These are phyloP conservation scores for Verbascum thapsus DNA, from an alignment of 257 asterid genomes.

Conservation along the genomic window DNA sequence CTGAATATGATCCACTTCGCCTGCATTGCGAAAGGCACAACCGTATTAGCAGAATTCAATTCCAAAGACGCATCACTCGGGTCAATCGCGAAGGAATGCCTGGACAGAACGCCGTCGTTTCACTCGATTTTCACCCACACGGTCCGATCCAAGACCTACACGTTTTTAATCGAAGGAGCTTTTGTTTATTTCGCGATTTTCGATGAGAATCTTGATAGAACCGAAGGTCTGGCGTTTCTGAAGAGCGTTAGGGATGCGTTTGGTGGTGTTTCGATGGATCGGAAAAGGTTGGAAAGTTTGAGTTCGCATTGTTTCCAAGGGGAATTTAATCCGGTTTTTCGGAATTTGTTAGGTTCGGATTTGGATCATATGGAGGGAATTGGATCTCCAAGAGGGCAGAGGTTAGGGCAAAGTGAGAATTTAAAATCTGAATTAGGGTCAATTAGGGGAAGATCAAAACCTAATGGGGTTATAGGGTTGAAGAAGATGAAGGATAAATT, in stretches of 20 bases:
- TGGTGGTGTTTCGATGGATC: conserved; percentile 32
- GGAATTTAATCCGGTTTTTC: conserved; percentile 79
- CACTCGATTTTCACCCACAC: conserved; percentile 81
- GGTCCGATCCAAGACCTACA: conserved; percentile 59
- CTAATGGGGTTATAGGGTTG: conserved; percentile 34
- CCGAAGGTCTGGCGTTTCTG: conserved; percentile 58
- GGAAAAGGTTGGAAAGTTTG: conserved; percentile 42
- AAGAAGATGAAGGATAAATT: conserved; percentile 51
- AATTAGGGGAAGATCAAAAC: conserved; percentile 34
- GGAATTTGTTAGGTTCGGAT: conserved; percentile 52
- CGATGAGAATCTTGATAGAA: conserved; percentile 58
- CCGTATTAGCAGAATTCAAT: conserved; percentile 79
- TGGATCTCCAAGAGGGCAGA: conserved; percentile 44
- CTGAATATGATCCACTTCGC: conserved; percentile 64
- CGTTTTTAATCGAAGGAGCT: conserved; percentile 57
- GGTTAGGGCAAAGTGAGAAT: conserved; percentile 34
- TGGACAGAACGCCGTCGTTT: conserved; percentile 61
- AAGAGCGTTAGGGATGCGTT: conserved; percentile 60
- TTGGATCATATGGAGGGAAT: conserved; percentile 41
- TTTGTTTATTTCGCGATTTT: conserved; percentile 65
- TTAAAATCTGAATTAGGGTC: conserved; percentile 35
- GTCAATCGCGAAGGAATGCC: conserved; percentile 67
- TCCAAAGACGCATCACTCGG: conserved; percentile 77
- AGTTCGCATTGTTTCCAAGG: conserved; percentile 81
- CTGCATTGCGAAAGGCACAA: conserved; percentile 72